These are phyloP conservation scores for Aphanomyces euteiches DNA, from an alignment of 352 stramenopile genomes.

Conservation along the genomic window DNA sequence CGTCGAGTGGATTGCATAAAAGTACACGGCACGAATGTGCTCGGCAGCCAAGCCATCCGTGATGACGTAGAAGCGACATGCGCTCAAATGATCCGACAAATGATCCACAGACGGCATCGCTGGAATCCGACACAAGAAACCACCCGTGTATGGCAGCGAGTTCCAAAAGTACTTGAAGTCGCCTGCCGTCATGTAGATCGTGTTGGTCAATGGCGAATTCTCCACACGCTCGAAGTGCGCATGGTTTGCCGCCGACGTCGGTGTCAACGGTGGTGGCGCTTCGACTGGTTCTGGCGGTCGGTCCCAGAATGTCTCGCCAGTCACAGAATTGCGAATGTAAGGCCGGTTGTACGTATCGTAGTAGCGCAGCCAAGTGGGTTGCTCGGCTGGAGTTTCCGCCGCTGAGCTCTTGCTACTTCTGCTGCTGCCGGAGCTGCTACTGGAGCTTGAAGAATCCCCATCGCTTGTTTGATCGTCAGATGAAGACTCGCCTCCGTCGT, in stretches of 20 bases:
- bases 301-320: constrained; percentile 66
- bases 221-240: background rate
- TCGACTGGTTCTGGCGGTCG: constrained; percentile 30
- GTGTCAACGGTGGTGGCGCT: background rate
- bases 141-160: constrained; percentile 46
- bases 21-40: constrained; percentile 50
- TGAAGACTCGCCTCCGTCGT: constrained; percentile 18
- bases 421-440: constrained; percentile 28
- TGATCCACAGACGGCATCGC: constrained; percentile 42
- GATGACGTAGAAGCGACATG: constrained; percentile 50
- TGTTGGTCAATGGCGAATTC: constrained; percentile 22
- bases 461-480: constrained; percentile 18
- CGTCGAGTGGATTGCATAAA: constrained; percentile 41
- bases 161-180: constrained; percentile 56
- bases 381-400: background rate
- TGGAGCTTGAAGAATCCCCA: background rate
- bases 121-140: constrained; percentile 61
- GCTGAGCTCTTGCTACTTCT: constrained; percentile 23
- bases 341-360: constrained; percentile 47
- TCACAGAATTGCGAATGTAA: constrained; percentile 69
- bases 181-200: constrained; percentile 33
- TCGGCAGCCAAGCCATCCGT: constrained; percentile 44
- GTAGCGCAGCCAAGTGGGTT: constrained; percentile 53
- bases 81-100: constrained; percentile 46
- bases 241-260: background rate